Percentiles rank a stretch among this genome's conserved stretches.
These are phyloP conservation scores for Annona squamosa DNA, from an alignment of 164 flowering plant species.

Conservation along the genomic window DNA sequence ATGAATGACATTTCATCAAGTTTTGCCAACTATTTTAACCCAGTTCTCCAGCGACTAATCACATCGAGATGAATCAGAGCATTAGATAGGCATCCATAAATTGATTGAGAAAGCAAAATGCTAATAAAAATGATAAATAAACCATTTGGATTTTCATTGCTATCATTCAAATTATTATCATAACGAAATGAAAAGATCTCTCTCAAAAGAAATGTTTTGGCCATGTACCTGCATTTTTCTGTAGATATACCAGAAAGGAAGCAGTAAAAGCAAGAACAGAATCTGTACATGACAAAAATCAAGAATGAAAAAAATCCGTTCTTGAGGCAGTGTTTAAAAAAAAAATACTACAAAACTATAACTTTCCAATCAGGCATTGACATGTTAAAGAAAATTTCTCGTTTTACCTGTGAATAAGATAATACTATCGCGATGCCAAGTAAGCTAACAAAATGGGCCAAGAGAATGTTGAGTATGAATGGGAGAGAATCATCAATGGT, in stretches of 20 bases:
- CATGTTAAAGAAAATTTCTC: background rate
- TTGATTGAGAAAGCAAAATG: too few relatives aligned
- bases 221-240: constrained; percentile 68
- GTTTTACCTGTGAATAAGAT: constrained; percentile 73
- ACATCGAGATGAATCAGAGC: too few relatives aligned
- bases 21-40: too few relatives aligned
- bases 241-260: constrained; percentile 85
- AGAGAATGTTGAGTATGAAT: constrained; percentile 89
- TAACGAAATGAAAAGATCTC: background rate
- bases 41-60: too few relatives aligned
- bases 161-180: background rate
- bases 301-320: background rate
- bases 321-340: background rate
- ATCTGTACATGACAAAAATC: constrained; percentile 41
- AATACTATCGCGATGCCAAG: constrained; percentile 72
- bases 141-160: background rate
- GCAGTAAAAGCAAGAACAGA: constrained; percentile 56
- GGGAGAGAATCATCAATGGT: constrained; percentile 97
- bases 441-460: constrained; percentile 80
- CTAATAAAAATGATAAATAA: background rate
- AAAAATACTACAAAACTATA: background rate
- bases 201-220: background rate
- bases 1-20: background rate
- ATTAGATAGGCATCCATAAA: too few relatives aligned
- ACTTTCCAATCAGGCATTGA: background rate